Conservation (phyloP, 345 rosid species). For the Anacardium occidentale region DNA sequence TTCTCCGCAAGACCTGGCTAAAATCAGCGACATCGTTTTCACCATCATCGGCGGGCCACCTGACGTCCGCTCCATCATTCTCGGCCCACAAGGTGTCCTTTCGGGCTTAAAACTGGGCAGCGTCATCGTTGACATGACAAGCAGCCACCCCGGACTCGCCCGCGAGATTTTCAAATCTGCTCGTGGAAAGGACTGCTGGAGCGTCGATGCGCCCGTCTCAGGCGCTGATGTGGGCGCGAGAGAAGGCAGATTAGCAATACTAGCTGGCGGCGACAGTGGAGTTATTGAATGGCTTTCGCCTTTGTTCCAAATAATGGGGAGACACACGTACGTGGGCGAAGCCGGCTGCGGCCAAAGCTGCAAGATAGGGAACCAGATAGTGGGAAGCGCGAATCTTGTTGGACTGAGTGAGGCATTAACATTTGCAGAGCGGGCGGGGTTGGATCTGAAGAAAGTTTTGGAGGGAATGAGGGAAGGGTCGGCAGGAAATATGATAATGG, state of each 20-base stretch:
- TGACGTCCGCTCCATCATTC: conserved; percentile 65
- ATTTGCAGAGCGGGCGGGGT: conserved; percentile 62
- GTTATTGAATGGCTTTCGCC: conserved; percentile 65
- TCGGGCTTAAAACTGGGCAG: conserved; percentile 57
- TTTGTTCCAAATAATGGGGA: conserved; percentile 55
- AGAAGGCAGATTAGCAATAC: conserved; percentile 58
- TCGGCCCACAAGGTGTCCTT: conserved; percentile 49
- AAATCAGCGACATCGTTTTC: conserved; percentile 56
- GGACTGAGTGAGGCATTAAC: conserved; percentile 78
- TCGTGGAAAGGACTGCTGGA: conserved; percentile 48
- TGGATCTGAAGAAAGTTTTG: conserved; percentile 50
- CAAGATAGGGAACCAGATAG: conserved; percentile 77
- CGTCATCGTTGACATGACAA: conserved; percentile 66
- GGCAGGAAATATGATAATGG: conserved; percentile 70
- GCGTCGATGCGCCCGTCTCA: conserved; percentile 77
- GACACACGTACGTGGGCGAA: conserved; percentile 56
- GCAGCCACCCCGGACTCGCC: conserved; percentile 62
- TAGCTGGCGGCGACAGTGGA: conserved; percentile 63
- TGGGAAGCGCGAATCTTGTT: conserved; percentile 60
- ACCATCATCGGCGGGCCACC: conserved; percentile 80
- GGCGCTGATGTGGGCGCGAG: conserved; percentile 75
- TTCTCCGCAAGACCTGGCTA: conserved; percentile 50
- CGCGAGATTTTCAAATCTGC: conserved; percentile 55
- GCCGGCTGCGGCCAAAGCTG: conserved; percentile 81
- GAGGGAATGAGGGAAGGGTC: conserved; percentile 58